Evolutionary conservation across 2,329 filamentous ascomycete species (phyloP).

Genomic region (Arthrocladium fulminans): DNA sequence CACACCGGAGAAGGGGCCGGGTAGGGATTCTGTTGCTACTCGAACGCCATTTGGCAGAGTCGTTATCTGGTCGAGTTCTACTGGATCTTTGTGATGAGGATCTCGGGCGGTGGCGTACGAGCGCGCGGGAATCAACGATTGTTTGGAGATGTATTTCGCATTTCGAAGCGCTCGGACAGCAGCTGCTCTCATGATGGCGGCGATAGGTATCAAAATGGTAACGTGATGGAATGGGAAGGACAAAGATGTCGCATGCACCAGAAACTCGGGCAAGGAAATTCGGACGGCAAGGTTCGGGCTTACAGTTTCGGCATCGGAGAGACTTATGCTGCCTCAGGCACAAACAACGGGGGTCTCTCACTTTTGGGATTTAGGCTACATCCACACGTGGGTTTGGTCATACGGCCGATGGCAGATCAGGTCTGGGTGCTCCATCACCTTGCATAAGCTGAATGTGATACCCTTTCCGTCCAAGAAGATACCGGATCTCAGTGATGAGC

Average conservation of each 20-base stretch:
- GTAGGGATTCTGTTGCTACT: constrained; percentile 87
- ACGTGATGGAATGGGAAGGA: background rate
- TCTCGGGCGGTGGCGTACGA: constrained; percentile 21
- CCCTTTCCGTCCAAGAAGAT: too few relatives aligned
- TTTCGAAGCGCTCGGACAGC: constrained; percentile 17
- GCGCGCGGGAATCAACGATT: constrained; percentile 10
- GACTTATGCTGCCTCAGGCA: too few relatives aligned
- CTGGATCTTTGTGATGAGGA: constrained; percentile 51
- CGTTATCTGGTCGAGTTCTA: constrained; percentile 78
- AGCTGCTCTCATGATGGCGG: constrained; percentile 17
- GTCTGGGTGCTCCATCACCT: too few relatives aligned
- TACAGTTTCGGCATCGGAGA: too few relatives aligned
- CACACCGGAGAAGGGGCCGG: constrained; percentile 88
- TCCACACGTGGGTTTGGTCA: too few relatives aligned
- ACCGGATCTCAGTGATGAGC: too few relatives aligned
- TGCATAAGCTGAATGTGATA: too few relatives aligned
- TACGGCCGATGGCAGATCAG: too few relatives aligned
- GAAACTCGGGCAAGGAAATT: background rate
- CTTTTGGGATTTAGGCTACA: too few relatives aligned
- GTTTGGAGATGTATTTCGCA: constrained; percentile 12
- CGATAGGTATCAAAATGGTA: background rate
- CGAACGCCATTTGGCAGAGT: constrained; percentile 86
- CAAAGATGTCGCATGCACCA: background rate
- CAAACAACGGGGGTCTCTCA: too few relatives aligned
- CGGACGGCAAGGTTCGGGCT: too few relatives aligned